Percentiles rank a stretch among this genome's conserved stretches.
These are phyloP conservation scores for Botryotinia globosa DNA, from an alignment of 2,329 filamentous ascomycete species.

Conservation along the genomic window DNA sequence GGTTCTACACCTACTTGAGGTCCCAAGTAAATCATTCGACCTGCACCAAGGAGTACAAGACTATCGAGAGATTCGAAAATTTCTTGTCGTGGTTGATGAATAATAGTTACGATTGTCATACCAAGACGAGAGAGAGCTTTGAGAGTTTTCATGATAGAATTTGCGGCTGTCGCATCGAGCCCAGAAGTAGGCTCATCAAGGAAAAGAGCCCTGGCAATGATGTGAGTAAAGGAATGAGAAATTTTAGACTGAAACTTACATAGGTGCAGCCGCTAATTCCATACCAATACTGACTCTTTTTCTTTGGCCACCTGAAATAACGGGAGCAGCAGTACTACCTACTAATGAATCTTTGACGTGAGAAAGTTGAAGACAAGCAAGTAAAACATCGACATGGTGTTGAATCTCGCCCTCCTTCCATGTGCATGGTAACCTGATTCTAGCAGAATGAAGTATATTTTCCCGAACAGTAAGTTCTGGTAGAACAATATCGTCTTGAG, in stretches of 20 bases:
- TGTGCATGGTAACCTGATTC: constrained; percentile 50
- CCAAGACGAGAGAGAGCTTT: constrained; percentile 56
- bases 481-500: constrained; percentile 59
- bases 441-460: constrained; percentile 59
- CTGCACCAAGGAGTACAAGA: constrained; percentile 60
- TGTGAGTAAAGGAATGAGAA: neutral
- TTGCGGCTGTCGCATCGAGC: constrained; percentile 61
- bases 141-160: constrained; percentile 60
- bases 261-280: constrained; percentile 55
- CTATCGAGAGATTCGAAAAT: constrained; percentile 59
- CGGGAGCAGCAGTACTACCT: constrained; percentile 57
- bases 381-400: constrained; percentile 54
- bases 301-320: constrained; percentile 59
- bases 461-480: constrained; percentile 60
- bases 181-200: constrained; percentile 61
- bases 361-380: constrained; percentile 49
- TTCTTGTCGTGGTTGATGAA: constrained; percentile 54
- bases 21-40: constrained; percentile 55
- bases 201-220: constrained; percentile 47
- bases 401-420: constrained; percentile 51
- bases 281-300: constrained; percentile 63
- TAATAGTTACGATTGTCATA: constrained; percentile 54
- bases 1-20: constrained; percentile 43
- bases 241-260: constrained; percentile 28
- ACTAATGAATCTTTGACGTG: constrained; percentile 46